A percentile compares a stretch with the other conserved stretches of the same genome.
phyloP scores from a whole-genome alignment of 805 yeast species.

The Groenewaldozyma tartarivorans region DNA sequence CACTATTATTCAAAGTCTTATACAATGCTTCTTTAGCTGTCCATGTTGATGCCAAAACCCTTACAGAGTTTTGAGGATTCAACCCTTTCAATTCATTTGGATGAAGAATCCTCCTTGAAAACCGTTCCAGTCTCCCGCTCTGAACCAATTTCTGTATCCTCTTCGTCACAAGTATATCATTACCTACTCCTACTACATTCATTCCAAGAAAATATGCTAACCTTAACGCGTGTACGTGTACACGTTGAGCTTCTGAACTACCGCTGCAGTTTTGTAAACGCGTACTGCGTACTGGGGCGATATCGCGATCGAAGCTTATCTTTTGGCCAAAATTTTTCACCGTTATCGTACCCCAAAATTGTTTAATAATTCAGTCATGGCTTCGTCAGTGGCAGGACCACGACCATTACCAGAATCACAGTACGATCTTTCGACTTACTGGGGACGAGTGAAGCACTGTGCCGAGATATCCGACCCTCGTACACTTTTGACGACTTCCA shows the following conservation, averaged over 20 bases:
- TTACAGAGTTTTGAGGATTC: constrained; percentile 2
- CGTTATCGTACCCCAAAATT: no score
- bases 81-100: background rate
- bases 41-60: constrained; percentile 52
- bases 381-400: constrained; percentile 80
- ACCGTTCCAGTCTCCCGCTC: constrained; percentile 30
- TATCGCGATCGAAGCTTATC: no score
- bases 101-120: constrained; percentile 44
- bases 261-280: no score
- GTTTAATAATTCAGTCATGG: no score
- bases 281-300: no score
- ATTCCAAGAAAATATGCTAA: no score
- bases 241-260: no score
- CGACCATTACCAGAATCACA: constrained; percentile 69
- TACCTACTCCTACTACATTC: constrained; percentile 41
- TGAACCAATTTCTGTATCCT: constrained; percentile 36
- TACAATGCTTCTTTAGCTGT: constrained; percentile 67
- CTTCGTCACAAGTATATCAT: constrained; percentile 41
- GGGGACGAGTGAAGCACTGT: constrained; percentile 93
- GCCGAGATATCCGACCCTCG: constrained; percentile 86
- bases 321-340: no score
- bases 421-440: constrained; percentile 71
- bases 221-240: no score
- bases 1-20: constrained; percentile 42
- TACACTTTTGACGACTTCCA: constrained; percentile 57